Evolutionary conservation across 202 grass and related monocot genomes (phyloP), one percentile per base, ranked within the genome.

Genomic region (Alloteropsis angusta): DNA sequence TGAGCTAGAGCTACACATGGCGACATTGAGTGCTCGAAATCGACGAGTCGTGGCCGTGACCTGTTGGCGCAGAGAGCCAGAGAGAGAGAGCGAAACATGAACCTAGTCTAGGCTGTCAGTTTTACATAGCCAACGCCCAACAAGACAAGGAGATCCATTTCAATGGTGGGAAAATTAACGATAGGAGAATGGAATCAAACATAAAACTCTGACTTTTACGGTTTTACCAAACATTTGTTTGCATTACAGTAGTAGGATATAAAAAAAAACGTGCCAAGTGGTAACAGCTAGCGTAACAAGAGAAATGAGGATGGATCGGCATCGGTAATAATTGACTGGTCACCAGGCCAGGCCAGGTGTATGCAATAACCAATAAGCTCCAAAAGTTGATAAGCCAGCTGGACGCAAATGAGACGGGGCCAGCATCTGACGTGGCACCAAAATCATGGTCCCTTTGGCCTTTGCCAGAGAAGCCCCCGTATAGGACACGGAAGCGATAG

Each of bases 401-500:
- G 21, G 71, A 10, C 77, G 10, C 42, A 47, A 32, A 79, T 10
- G 18, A 22, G 6, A 48, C 18, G 45, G 60, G 60, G 9, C 35
- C 60, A 21, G 25, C 44, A 43, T 41, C 19, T 56, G 69, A 74
- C 75, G 50, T 83, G 80, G 75, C 85, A 66, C 28, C 59, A 19
- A 6, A 36, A 30, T 67, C 9, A 23, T 67, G 68, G 70, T 46
- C 19, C 1, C 6, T 48, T 70, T 70, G 25, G 23, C 30, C 21
- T n/a, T 71, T n/a, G n/a, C 26, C 25, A 34, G 55, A 75, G 70
- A 43, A 80, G 42, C 30, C 54, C 54, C 59, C 60, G 25, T 34
- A 14, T 68, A 52, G 4, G 53, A 74, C 39, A 79, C 73, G 59
- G 23, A 68, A 68, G 49, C 67, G n/a, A 8, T 45, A 15, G n/a